phyloP scores from a whole-genome alignment of 106 monocot species.

The Xerophyta viscosa region DNA sequence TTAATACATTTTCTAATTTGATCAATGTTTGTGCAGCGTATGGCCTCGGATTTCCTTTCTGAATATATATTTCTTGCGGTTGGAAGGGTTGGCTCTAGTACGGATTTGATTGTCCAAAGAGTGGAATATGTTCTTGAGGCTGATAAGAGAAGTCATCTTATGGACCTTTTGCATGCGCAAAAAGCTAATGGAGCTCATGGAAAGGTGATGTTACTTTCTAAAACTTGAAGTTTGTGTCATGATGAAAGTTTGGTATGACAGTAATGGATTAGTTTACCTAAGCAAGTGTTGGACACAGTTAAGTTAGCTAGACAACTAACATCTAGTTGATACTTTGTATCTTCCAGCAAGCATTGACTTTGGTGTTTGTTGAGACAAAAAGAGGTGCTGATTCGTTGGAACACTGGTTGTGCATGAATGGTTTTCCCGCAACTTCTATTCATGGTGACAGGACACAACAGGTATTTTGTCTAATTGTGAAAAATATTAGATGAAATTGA shows the following conservation, averaged over 20 bases:
- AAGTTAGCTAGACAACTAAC: too few species aligned
- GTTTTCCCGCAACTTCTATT: conserved; percentile 77
- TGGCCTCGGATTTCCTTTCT: conserved; percentile 87
- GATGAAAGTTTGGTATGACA: too few species aligned
- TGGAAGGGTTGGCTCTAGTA: conserved; percentile 93
- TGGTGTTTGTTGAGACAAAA: conserved; percentile 92
- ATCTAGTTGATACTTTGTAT: conserved; percentile 17
- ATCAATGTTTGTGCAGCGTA: conserved; percentile 59
- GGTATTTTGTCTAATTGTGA: too few species aligned
- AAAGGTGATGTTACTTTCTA: too few species aligned
- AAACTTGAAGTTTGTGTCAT: too few species aligned
- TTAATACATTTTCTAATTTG: too few species aligned
- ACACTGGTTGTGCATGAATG: conserved; percentile 64
- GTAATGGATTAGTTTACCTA: too few species aligned
- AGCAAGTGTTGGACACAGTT: too few species aligned
- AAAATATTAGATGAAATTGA: too few species aligned
- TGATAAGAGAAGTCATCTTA: conserved; percentile 90
- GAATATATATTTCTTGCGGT: conserved; percentile 92
- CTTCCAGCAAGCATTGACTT: conserved; percentile 63
- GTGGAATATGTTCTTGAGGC: conserved; percentile 81
- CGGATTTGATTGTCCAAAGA: conserved; percentile 85
- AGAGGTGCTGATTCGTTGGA: conserved; percentile 78
- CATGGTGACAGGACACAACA: conserved; percentile 86
- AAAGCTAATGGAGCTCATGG: conserved; percentile 72
- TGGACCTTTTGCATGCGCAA: conserved; percentile 95